A percentile compares a stretch with the other conserved stretches of the same genome.
Evolutionary conservation across 1,284 basidiomycete genomes (phyloP).

Genomic region (Cutaneotrichosporon cavernicola): DNA sequence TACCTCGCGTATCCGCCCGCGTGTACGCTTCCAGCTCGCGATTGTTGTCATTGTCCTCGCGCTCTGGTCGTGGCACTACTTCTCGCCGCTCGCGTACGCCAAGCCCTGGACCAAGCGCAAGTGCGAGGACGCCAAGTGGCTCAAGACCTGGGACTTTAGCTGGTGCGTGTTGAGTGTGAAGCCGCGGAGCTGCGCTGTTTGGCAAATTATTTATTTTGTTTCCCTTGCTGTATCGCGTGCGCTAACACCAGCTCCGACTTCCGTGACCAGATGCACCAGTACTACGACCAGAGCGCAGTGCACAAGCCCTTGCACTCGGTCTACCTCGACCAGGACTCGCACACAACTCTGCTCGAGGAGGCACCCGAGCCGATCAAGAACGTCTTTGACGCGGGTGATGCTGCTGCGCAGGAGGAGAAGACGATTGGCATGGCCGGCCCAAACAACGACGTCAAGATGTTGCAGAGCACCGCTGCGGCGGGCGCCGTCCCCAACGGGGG

Average conservation of each 20-base stretch:
- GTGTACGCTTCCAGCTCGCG: conserved; percentile 74
- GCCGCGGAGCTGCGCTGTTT: too few relatives aligned
- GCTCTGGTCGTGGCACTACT: conserved; percentile 73
- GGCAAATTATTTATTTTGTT: too few relatives aligned
- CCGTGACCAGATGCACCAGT: conserved; percentile 41
- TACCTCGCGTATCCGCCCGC: conserved; percentile 74
- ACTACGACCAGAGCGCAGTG: conserved; percentile 25
- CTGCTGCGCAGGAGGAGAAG: conserved; percentile 45
- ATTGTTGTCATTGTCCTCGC: conserved; percentile 69
- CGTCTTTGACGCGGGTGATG: conserved; percentile 45
- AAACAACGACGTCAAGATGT: conserved; percentile 43
- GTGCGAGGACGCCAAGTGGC: conserved; percentile 76
- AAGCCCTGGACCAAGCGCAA: conserved; percentile 77
- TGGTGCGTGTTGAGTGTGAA: conserved; percentile 61
- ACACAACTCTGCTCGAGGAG: conserved; percentile 40
- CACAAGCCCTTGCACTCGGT: conserved; percentile 32
- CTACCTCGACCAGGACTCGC: conserved; percentile 28
- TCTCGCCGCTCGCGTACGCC: conserved; percentile 83
- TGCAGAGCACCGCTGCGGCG: conserved; percentile 35
- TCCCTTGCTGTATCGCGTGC: background rate
- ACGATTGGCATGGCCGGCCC: conserved; percentile 44
- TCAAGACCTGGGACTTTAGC: conserved; percentile 93
- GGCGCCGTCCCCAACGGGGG: conserved; percentile 11
- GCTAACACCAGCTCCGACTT: conserved; percentile 40
- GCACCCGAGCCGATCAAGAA: conserved; percentile 51